Conservation (phyloP, 108 stramenopile genomes). For the Schizochytrium sp. region DNA sequence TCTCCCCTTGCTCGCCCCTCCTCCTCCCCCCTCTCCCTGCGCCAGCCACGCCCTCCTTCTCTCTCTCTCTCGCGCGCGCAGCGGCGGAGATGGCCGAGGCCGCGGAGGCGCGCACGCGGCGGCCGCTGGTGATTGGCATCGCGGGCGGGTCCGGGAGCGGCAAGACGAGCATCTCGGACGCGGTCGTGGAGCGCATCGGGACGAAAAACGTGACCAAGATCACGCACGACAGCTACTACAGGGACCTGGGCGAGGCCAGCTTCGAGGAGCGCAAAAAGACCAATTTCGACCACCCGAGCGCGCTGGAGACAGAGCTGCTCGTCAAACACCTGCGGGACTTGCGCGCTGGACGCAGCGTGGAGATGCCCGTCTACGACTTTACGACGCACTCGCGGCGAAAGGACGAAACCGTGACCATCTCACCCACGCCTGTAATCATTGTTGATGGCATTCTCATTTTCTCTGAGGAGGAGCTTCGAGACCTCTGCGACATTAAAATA, state of each 20-base stretch:
- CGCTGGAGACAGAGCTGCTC: constrained; percentile 20
- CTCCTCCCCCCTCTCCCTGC: no score
- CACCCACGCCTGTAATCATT: neutral
- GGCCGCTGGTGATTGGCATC: constrained; percentile 22
- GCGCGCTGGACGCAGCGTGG: neutral
- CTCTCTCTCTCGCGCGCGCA: no score
- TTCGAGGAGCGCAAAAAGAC: constrained; percentile 7
- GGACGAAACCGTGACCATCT: neutral
- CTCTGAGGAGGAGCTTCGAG: neutral
- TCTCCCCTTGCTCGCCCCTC: no score
- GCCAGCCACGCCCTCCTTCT: no score
- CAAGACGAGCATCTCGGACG: constrained; percentile 16
- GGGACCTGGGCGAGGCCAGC: neutral
- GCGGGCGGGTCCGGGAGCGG: constrained; percentile 25
- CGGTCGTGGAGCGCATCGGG: constrained; percentile 8
- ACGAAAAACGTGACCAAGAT: constrained; percentile 10
- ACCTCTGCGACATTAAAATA: constrained; percentile 20
- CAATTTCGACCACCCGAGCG: constrained; percentile 32
- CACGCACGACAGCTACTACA: constrained; percentile 23
- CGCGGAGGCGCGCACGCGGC: neutral
- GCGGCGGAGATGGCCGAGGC: no score
- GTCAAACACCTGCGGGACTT: neutral
- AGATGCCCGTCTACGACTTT: constrained; percentile 32
- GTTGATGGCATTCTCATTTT: constrained; percentile 30
- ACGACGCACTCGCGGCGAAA: constrained; percentile 19